Evolutionary conservation across 805 yeast genomes (phyloP).

Genomic region (Candida jianshihensis): DNA sequence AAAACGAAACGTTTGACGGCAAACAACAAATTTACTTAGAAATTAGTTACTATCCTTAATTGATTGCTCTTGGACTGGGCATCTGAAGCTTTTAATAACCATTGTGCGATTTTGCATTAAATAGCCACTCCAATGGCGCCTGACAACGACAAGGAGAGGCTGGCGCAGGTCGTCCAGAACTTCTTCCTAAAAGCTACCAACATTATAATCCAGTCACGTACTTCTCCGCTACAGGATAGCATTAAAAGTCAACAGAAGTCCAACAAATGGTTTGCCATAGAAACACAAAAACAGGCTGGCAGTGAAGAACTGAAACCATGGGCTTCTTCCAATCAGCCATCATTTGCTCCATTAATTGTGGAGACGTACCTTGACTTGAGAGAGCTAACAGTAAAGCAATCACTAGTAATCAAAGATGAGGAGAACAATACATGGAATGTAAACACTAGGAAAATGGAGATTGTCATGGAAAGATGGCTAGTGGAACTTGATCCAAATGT

Average conservation of each 20-base stretch:
- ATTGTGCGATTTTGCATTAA: no score
- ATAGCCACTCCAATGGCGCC: no score
- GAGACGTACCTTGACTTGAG: slow-evolving; percentile 76
- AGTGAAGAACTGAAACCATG: slow-evolving; percentile 62
- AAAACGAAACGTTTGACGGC: no score
- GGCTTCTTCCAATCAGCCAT: slow-evolving; percentile 34
- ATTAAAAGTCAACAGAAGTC: slow-evolving; percentile 27
- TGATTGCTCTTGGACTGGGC: no score
- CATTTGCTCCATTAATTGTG: slow-evolving; percentile 75
- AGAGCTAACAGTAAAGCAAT: slow-evolving; percentile 46
- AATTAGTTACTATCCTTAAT: no score
- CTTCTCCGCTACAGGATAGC: slow-evolving; percentile 5
- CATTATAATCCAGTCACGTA: slow-evolving; percentile 43
- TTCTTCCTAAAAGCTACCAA: slow-evolving; percentile 61
- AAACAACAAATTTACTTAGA: no score
- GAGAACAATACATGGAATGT: slow-evolving; percentile 49
- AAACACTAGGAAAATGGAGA: slow-evolving; percentile 63
- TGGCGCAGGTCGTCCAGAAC: slow-evolving; percentile 30
- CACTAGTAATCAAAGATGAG: slow-evolving; percentile 51
- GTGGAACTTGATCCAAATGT: slow-evolving; percentile 61
- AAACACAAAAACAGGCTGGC: no score
- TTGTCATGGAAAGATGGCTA: slow-evolving; percentile 94
- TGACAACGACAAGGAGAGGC: slow-evolving; percentile 12
- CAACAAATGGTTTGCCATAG: slow-evolving; percentile 61
- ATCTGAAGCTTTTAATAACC: no score